Base-by-base conservation (phyloP, 257 asterid species). In the Cruciata laevipes region DNA sequence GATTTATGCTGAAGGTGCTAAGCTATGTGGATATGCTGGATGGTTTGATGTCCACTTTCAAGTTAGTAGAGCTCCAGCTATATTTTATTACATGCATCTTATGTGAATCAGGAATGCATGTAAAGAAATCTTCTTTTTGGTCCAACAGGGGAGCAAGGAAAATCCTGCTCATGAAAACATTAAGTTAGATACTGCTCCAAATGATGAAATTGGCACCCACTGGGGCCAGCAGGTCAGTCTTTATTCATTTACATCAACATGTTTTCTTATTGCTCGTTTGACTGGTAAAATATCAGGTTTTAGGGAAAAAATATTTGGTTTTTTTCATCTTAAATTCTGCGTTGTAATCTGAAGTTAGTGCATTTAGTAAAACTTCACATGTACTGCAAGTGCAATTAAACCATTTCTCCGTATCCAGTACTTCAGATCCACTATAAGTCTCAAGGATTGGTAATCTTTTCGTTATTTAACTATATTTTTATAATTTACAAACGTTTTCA, bases 1-100 rank as follows among this genome's bases (percentile, higher is more conserved):
- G 63, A 79, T 94, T 74, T 88, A 88, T 53, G 78, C 80, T 61
- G 95, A 88, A 61, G 68, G 69, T 25, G 69, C 88, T 40, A 83
- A 86, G 72, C 77, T 90, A n/a, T 84, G 91, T 66, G 99, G 97
- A n/a, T 84, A 84, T 81, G 90, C 81, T 74, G 97, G 99, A 76
- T 94, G 99, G 99, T 94, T 94, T 77, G 99, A 94, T 76, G 99
- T 94, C 82, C 99, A 90, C 76, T 94, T 94, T 76, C 85, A 89
- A 77, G 99, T 90, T 77, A 87, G 95, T 76, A 37, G 65, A 69
- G 60, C 71, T 73, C 61, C 42, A 25, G 20, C 32, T 42, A 35
- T 52, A 31, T 61, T 55, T 25, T 55, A 5, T 42, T 56, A 42
- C 3, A 70, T 71, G 51, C 40, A 30, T 51, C 59, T 51, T 66